Conservation (phyloP, 106 monocot species). For the Platanthera guangdongensis region DNA sequence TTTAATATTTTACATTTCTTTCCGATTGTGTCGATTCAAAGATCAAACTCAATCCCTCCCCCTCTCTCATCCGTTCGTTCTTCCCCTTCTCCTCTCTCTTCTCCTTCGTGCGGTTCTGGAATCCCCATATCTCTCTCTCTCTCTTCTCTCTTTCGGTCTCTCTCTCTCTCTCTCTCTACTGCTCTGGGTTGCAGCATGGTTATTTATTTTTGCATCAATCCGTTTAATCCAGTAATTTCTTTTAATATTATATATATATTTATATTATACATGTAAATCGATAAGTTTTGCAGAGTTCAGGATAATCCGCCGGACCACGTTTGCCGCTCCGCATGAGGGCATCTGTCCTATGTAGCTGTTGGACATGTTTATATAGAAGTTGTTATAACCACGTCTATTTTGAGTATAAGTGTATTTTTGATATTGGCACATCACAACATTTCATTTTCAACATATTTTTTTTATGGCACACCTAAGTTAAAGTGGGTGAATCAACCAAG, state of each 20-base stretch:
- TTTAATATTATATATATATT: background rate
- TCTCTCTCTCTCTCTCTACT: background rate
- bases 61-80: background rate
- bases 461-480: no score
- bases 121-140: background rate
- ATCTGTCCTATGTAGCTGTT: background rate
- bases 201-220: slow-evolving; percentile 2
- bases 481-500: no score
- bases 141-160: background rate
- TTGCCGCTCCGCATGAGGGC: background rate
- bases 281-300: background rate
- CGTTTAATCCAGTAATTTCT: background rate
- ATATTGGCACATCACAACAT: no score
- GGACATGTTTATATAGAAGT: no score
- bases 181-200: background rate
- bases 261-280: background rate
- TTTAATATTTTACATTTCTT: slow-evolving; percentile 7
- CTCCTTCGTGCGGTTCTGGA: background rate
- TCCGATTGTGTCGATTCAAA: slow-evolving; percentile 2
- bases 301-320: background rate
- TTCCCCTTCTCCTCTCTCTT: background rate
- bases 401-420: no score
- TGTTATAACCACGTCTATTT: no score
- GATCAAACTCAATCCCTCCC: background rate
- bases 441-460: no score